Percentiles rank a stretch among this genome's conserved stretches.
phyloP scores from a whole-genome alignment of 176 grass and related monocot genomes.

The Elaeis guineensis region DNA sequence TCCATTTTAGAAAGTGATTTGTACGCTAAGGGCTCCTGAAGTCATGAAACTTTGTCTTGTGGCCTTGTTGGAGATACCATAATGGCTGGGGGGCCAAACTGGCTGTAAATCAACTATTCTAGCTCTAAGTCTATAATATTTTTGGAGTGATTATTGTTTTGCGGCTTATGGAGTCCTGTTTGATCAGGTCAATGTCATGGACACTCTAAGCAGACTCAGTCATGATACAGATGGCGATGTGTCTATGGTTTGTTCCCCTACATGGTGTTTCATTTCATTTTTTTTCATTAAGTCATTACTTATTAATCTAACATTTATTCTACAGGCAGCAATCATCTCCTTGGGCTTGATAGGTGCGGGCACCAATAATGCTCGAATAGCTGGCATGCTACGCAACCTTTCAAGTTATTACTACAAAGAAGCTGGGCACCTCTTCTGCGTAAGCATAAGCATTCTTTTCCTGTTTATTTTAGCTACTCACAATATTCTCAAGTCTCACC shows the following conservation, averaged over 20 bases:
- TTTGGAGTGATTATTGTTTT: no score
- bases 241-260: slow-evolving; percentile 50
- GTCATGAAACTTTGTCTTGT: no score
- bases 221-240: slow-evolving; percentile 96
- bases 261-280: background rate
- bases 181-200: slow-evolving; percentile 93
- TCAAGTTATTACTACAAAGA: slow-evolving; percentile 99
- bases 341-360: slow-evolving; percentile 95
- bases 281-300: background rate
- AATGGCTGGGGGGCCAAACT: no score
- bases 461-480: background rate
- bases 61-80: no score
- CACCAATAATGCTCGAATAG: slow-evolving; percentile 98
- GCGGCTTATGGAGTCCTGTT: background rate
- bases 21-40: no score
- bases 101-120: no score
- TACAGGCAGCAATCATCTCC: slow-evolving; percentile 82
- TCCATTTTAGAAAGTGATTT: no score
- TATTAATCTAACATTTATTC: slow-evolving; percentile 7
- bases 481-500: background rate
- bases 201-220: slow-evolving; percentile 96
- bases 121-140: no score
- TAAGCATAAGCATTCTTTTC: slow-evolving; percentile 22
- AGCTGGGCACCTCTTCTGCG: slow-evolving; percentile 96
- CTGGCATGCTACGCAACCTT: slow-evolving; percentile 93